Evolutionary conservation across 2,329 filamentous ascomycete genomes (phyloP), one percentile per base, ranked within the genome.

Genomic region (Macrophomina phaseolina): DNA sequence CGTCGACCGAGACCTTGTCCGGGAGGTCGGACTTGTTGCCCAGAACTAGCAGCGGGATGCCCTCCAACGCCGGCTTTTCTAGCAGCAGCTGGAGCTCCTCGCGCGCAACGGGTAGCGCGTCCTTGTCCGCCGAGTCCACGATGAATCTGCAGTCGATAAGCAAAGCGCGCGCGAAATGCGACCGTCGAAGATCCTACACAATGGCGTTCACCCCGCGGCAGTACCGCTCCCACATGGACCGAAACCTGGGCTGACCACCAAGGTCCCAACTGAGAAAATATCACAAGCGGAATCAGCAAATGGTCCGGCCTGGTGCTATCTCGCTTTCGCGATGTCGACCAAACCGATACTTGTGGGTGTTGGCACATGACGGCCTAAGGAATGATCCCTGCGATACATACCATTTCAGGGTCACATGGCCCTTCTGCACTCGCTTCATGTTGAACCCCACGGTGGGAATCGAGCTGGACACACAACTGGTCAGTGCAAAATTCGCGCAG

Each of bases 401-500:
- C 88, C 95, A 99, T 82, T 98, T 98, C 75, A 99, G 86, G 73
- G 95, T 97, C 79, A 99, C 95, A 87, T 98, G 94, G 73, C 95
- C 95, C 77, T 95, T 94, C 82, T 97, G 94, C 74, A 99, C 93
- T 72, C 91, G 90, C 86, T 98, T 98, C 89, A 97, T 97, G 81
- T 98, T 99, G 85, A 98, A 98, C 71, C 95, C 95, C 74, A 99
- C 94, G 16, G 95, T 99, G 69, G 95, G 95, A 79, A 98, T 97
- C 72, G 94, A 97, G 84, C 94, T 98, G 83, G 55, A 58, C 51
- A 55, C 48, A 55, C 38, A 42, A 48, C 49, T 55, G 58, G 61
- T 67, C 66, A 64, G 61, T 64, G 55, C 45, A 60, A 67, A 53
- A 46, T 58, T 53, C 28, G 38, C 66, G 49, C 55, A 56, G 30